phyloP scores from a whole-genome alignment of 306 rosid species.

The Urtica urens region DNA sequence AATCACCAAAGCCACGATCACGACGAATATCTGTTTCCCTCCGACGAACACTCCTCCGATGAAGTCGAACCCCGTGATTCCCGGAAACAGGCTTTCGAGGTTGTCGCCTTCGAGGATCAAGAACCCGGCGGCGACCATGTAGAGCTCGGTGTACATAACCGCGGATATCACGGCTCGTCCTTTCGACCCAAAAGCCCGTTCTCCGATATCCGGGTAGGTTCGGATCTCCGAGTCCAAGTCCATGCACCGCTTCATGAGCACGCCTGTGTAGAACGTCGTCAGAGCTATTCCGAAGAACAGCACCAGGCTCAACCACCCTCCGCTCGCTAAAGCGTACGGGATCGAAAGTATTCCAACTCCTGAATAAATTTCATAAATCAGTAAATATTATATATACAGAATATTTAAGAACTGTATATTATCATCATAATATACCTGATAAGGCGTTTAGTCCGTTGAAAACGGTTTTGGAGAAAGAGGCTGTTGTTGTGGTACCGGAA shows the following conservation, averaged over 20 bases:
- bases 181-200: slow-evolving; percentile 54
- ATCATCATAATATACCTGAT: slow-evolving; percentile 10
- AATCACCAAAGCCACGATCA: slow-evolving; percentile 40
- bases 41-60: slow-evolving; percentile 28
- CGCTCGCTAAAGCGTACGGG: slow-evolving; percentile 73
- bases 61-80: slow-evolving; percentile 26
- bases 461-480: slow-evolving; percentile 29
- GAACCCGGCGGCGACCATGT: slow-evolving; percentile 63
- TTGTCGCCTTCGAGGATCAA: slow-evolving; percentile 75
- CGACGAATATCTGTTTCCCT: too few species aligned
- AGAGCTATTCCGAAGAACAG: slow-evolving; percentile 38
- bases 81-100: slow-evolving; percentile 39
- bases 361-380: slow-evolving; percentile 3
- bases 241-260: slow-evolving; percentile 63
- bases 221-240: slow-evolving; percentile 36
- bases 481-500: slow-evolving; percentile 7
- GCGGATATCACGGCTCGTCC: slow-evolving; percentile 43
- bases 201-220: slow-evolving; percentile 64
- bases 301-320: slow-evolving; percentile 68
- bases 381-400: background rate
- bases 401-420: background rate
- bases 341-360: slow-evolving; percentile 73
- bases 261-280: slow-evolving; percentile 42
- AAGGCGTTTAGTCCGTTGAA: slow-evolving; percentile 35
- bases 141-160: slow-evolving; percentile 52